Percentiles rank a stretch among this genome's conserved stretches.
Evolutionary conservation across 352 stramenopile species (phyloP).

Genomic region (Peronospora farinosa): DNA sequence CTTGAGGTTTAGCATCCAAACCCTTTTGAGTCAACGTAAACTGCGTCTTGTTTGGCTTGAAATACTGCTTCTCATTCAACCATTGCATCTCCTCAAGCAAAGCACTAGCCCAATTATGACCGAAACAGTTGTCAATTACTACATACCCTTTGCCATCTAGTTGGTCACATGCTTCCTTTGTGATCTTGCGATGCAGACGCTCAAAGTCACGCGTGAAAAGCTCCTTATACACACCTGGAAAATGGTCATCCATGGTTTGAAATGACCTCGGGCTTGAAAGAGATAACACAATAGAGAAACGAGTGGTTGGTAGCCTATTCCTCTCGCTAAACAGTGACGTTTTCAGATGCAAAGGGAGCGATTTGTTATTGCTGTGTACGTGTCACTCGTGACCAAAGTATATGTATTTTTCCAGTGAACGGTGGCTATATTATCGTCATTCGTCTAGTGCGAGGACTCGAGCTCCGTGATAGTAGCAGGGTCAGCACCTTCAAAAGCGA

Average conservation of each 20-base stretch:
- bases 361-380: slow-evolving; percentile 14
- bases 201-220: slow-evolving; percentile 51
- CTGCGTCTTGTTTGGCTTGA: slow-evolving; percentile 79
- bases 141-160: slow-evolving; percentile 49
- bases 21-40: slow-evolving; percentile 52
- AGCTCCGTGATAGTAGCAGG: slow-evolving; percentile 76
- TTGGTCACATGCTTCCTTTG: slow-evolving; percentile 31
- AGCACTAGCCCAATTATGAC: slow-evolving; percentile 41
- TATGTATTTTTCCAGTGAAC: slow-evolving; percentile 6
- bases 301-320: slow-evolving; percentile 13
- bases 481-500: slow-evolving; percentile 87
- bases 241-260: slow-evolving; percentile 21
- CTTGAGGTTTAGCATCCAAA: slow-evolving; percentile 20
- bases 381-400: slow-evolving; percentile 8
- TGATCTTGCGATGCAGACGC: slow-evolving; percentile 44
- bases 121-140: slow-evolving; percentile 69
- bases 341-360: slow-evolving; percentile 6
- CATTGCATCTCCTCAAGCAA: slow-evolving; percentile 64
- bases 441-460: slow-evolving; percentile 4
- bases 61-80: slow-evolving; percentile 43
- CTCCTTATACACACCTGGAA: slow-evolving; percentile 39
- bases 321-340: not conserved
- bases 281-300: slow-evolving; percentile 3
- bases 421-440: slow-evolving; percentile 23
- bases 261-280: not conserved